These are phyloP conservation scores for Malania oleifera DNA, from an alignment of 164 flowering plant species.

Conservation along the genomic window DNA sequence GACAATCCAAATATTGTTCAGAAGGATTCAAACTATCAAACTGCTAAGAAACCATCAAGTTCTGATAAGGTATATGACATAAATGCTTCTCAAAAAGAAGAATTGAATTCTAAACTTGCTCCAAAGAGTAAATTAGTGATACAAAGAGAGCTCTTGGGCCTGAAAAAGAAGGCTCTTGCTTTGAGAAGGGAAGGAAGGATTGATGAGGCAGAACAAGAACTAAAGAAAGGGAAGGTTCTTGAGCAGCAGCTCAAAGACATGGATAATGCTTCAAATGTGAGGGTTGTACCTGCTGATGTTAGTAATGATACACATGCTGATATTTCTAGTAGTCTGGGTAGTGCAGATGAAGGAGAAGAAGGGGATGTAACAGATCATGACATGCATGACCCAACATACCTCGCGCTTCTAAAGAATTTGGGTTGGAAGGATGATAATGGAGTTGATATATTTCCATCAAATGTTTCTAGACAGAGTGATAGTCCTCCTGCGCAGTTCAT, in stretches of 20 bases:
- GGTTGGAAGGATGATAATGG: constrained; percentile 70
- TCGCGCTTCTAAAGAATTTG: constrained; percentile 47
- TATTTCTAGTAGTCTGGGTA: constrained; percentile 12
- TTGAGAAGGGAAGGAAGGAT: constrained; percentile 75
- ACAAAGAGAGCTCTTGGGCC: constrained; percentile 68
- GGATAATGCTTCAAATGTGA: constrained; percentile 32
- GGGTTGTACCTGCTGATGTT: constrained; percentile 12
- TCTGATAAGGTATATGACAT: constrained; percentile 12
- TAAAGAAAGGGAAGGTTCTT: constrained; percentile 66
- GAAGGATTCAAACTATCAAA: constrained; percentile 13
- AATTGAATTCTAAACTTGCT: constrained; percentile 18
- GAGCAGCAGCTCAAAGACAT: constrained; percentile 74
- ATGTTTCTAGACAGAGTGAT: constrained; percentile 17
- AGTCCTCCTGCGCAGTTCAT: constrained; percentile 2
- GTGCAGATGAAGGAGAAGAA: constrained; percentile 34
- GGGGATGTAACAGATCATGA: constrained; percentile 75
- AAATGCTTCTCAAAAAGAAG: constrained; percentile 4
- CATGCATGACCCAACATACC: constrained; percentile 70
- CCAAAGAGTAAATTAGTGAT: constrained; percentile 56
- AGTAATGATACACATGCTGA: constrained; percentile 14
- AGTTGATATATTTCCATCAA: constrained; percentile 12
- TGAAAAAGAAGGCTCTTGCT: constrained; percentile 77
- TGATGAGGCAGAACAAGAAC: constrained; percentile 79
- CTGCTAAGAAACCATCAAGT: constrained; percentile 8
- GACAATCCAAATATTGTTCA: constrained; percentile 5